A percentile compares a stretch with the other conserved stretches of the same genome.
Evolutionary conservation across 2,329 filamentous ascomycete species (phyloP).

Genomic region (Aureobasidium vineae): DNA sequence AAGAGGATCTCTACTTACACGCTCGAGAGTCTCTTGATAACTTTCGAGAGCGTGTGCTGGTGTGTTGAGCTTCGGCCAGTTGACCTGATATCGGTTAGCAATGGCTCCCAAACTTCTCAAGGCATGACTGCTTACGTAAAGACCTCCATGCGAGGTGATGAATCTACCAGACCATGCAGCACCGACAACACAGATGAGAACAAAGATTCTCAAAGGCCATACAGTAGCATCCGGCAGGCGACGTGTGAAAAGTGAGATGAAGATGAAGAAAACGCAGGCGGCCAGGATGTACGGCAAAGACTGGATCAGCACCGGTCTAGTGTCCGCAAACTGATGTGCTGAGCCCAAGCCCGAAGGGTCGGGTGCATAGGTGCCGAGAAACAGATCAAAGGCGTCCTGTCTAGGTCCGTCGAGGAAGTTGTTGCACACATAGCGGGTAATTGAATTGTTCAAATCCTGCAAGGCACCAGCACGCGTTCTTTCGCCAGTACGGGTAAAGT

Average conservation of each 20-base stretch:
- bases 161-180: slow-evolving; percentile 73
- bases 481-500: slow-evolving; percentile 90
- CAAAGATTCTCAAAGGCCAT: slow-evolving; percentile 79
- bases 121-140: slow-evolving; percentile 73
- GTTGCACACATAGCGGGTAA: slow-evolving; percentile 87
- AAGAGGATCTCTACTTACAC: slow-evolving; percentile 77
- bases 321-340: slow-evolving; percentile 75
- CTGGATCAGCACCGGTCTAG: slow-evolving; percentile 82
- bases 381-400: slow-evolving; percentile 94
- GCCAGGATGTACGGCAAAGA: slow-evolving; percentile 88
- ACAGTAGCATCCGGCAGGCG: slow-evolving; percentile 69
- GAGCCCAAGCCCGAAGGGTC: slow-evolving; percentile 68
- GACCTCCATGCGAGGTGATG: slow-evolving; percentile 78
- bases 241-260: slow-evolving; percentile 71
- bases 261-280: slow-evolving; percentile 79
- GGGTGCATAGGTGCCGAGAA: slow-evolving; percentile 82
- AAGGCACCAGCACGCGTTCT: slow-evolving; percentile 81
- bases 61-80: slow-evolving; percentile 96
- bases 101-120: neutral
- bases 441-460: slow-evolving; percentile 82
- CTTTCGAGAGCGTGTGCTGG: slow-evolving; percentile 82
- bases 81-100: slow-evolving; percentile 62
- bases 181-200: slow-evolving; percentile 71
- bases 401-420: slow-evolving; percentile 93
- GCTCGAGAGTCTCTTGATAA: slow-evolving; percentile 79